Evolutionary conservation across 2,329 filamentous ascomycete genomes (phyloP), one percentile per base, ranked within the genome.

Genomic region (Leptographium flavum): DNA sequence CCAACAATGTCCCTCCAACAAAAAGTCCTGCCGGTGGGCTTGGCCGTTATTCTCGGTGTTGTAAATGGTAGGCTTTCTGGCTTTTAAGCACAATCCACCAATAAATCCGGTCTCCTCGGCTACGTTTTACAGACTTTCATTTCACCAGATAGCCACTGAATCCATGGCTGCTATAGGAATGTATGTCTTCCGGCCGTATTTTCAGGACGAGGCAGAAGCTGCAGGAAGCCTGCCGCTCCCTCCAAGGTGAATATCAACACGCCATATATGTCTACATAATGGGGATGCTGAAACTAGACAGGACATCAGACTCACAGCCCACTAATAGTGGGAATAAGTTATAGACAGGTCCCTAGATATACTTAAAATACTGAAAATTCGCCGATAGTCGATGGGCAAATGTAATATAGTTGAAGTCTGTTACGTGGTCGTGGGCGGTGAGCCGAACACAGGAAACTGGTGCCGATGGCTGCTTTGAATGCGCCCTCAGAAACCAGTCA

Each of bases 31-130:
- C 52, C 52, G 5, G 15, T 58, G 8, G 48, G 54, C 31, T 35
- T 62, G n/a, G 60, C 60, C 7, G 43, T 60, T 19, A 47, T 54
- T 8, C 54, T 56, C 46, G 60, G 60, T 25, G 47, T 61, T 32
- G 53, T 33, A n/a, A 62, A 59, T 44, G 59, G 60, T 61, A 21
- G 11, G 14, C 19, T 23, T 22, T 19, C 19, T 7, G 28, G n/a
- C 27, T 33, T 10, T n/a, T 17, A 30, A 31, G 11, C 10, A 13
- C 10, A 6, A 9, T 43, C 6, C 6, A 9, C 5, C 19, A 31
- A 15, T 33, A 13, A 7, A 17, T 28, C 23, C 4, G 14, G 8
- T 27, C 23, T 28, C 3, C 5, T 3, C 9, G 5, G 27, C 1
- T 21, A 15, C 15, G 21, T 23, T n/a, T 9, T 45, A 15, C 39